A percentile compares a stretch with the other conserved stretches of the same genome.
Conservation (phyloP, 352 stramenopile genomes). For the Paralagenidium karlingii region DNA sequence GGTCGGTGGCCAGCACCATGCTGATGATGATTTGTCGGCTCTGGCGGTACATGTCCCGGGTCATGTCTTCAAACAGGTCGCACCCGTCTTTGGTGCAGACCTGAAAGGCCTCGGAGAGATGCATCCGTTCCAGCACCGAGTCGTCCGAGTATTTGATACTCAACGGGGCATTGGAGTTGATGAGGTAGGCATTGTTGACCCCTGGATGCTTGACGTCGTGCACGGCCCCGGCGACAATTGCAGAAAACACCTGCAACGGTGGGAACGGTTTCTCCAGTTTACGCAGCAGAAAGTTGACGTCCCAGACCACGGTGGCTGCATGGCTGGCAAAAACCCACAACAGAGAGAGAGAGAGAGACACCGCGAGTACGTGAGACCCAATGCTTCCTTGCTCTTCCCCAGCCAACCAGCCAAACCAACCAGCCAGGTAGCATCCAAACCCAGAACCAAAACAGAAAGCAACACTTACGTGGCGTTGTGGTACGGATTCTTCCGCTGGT, state of each 20-base stretch:
- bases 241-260: conserved; percentile 47
- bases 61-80: conserved; percentile 55
- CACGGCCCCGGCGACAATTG: conserved; percentile 77
- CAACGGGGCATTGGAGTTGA: conserved; percentile 68
- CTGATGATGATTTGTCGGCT: conserved; percentile 63
- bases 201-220: conserved; percentile 91
- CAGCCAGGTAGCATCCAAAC: background rate
- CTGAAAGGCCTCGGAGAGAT: conserved; percentile 57
- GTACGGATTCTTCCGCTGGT: conserved; percentile 64
- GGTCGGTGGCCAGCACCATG: conserved; percentile 76
- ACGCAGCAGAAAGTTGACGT: conserved; percentile 53
- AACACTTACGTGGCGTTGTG: conserved; percentile 56
- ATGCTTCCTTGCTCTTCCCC: too few relatives aligned
- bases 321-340: conserved; percentile 20
- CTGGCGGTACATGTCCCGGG: conserved; percentile 26
- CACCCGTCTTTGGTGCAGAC: conserved; percentile 47
- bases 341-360: background rate
- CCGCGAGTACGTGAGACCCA: too few relatives aligned
- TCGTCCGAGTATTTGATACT: conserved; percentile 90
- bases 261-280: conserved; percentile 36
- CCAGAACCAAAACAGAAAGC: background rate
- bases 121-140: conserved; percentile 82
- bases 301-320: conserved; percentile 55
- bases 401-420: too few relatives aligned
- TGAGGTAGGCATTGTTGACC: conserved; percentile 86